Base-by-base conservation (phyloP, 1,139 yeast genomes). In the Pichia sorboxylosa region DNA sequence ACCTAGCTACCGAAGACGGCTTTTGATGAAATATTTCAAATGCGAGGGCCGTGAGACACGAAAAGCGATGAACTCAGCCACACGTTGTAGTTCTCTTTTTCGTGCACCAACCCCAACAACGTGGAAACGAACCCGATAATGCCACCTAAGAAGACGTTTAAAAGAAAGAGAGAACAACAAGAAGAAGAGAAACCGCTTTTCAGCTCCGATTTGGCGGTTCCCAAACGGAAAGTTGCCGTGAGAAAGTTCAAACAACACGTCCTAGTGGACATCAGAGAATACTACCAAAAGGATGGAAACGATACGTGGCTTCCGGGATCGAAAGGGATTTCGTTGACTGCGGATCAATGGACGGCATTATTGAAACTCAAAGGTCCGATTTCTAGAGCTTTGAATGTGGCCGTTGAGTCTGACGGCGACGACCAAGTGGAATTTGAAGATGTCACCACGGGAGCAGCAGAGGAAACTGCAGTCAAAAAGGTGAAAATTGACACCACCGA, bases 191-290 rank as follows among this genome's bases (percentile, higher is more conserved):
- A n/a, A n/a, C n/a, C n/a, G n/a, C n/a, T n/a, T n/a, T n/a, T n/a
- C 20, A 13, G 19, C 1, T 21, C 17, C 10, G 27, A 73, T 66
- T 57, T 75, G 24, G 92, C 84, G 32, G 64, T 33, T 8, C 53
- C 64, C 48, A 79, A 71, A 55, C 81, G 81, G 49, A 69, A 73
- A 38, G 77, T 81, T 25, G 72, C 83, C 0, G 83, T 84, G 17
- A 66, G 84, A 35, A 68, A 68, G 45, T 84, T 73, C 61, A 74
- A 79, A 33, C 73, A 73, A 33, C 59, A 62, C 39, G 70, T 67
- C 31, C 58, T 83, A 43, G 71, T 85, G 11, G 94, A 84, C 47
- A 81, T 84, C 35, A 66, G 95, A 36, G 94, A 85, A 52, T 83
- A 63, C 57, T 84, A 81, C 55, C 55, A 65, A 36, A 84, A 76